Percentiles rank a stretch among this genome's conserved stretches.
Conservation (phyloP, 1,284 basidiomycete species). For the Athelia psychrophila region DNA sequence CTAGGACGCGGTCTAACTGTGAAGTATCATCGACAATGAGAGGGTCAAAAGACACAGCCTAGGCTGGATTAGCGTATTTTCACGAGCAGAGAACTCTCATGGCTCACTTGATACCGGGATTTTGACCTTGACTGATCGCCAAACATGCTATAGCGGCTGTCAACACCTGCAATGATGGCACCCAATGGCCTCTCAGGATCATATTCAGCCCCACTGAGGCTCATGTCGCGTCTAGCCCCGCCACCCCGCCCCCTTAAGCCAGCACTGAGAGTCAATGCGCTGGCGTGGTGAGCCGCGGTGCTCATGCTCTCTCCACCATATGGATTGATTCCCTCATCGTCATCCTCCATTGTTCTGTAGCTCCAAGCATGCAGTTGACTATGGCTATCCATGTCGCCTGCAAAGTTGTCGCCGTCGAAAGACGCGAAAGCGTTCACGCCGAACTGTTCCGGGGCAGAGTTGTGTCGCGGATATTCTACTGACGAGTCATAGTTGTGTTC, state of each 20-base stretch:
- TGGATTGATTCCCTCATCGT: constrained; percentile 62
- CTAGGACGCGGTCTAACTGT: constrained; percentile 60
- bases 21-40: constrained; percentile 58
- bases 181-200: constrained; percentile 83
- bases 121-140: constrained; percentile 45
- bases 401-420: constrained; percentile 45
- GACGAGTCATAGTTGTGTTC: constrained; percentile 23
- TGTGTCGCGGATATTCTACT: constrained; percentile 69
- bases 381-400: constrained; percentile 48
- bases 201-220: constrained; percentile 76
- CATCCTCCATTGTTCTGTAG: constrained; percentile 50
- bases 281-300: constrained; percentile 84
- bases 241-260: constrained; percentile 56
- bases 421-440: constrained; percentile 47
- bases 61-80: constrained; percentile 5
- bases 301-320: constrained; percentile 71
- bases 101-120: constrained; percentile 42
- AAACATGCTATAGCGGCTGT: constrained; percentile 47
- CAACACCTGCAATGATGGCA: constrained; percentile 63
- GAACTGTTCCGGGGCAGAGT: constrained; percentile 46
- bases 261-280: constrained; percentile 80
- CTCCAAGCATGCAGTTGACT: constrained; percentile 62
- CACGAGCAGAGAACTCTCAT: neutral
- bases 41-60: constrained; percentile 42
- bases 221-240: constrained; percentile 45